phyloP scores from a whole-genome alignment of 1,139 yeast genomes.

The Candida albicans region DNA sequence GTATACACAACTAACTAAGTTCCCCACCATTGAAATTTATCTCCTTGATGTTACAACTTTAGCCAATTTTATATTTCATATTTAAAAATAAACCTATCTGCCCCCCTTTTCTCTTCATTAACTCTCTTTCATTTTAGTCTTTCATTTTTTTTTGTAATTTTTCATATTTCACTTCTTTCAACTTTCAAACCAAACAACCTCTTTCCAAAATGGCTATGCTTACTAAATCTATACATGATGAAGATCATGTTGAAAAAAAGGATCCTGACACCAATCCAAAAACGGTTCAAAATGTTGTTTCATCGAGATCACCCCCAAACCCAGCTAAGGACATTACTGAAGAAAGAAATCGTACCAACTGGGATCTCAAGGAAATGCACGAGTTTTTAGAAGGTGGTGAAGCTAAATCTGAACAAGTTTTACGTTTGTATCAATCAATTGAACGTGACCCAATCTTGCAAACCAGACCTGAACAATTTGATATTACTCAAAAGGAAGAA shows the following conservation, averaged over 20 bases:
- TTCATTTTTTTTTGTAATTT: neutral
- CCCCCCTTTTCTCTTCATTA: neutral
- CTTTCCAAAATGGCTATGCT: constrained; percentile 11
- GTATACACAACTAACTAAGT: neutral
- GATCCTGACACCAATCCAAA: constrained; percentile 15
- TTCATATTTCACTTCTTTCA: neutral
- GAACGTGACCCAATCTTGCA: constrained; percentile 52
- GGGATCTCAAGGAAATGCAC: constrained; percentile 47
- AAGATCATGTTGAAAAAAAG: constrained; percentile 6
- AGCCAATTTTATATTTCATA: neutral
- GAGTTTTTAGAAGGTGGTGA: constrained; percentile 47
- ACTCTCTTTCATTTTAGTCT: neutral
- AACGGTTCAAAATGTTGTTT: constrained; percentile 11
- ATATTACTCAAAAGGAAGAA: constrained; percentile 40
- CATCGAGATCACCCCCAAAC: constrained; percentile 12
- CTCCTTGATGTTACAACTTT: neutral
- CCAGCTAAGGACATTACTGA: constrained; percentile 15
- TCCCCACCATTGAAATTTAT: too few relatives aligned
- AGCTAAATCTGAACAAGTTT: constrained; percentile 34
- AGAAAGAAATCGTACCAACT: constrained; percentile 20
- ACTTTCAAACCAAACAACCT: neutral
- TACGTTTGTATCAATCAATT: constrained; percentile 40
- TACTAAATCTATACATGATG: constrained; percentile 3
- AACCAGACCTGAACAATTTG: constrained; percentile 39
- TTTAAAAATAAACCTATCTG: neutral